Base-by-base conservation (phyloP, 768 basidiomycete species). In the Austroboletus eburneus region DNA sequence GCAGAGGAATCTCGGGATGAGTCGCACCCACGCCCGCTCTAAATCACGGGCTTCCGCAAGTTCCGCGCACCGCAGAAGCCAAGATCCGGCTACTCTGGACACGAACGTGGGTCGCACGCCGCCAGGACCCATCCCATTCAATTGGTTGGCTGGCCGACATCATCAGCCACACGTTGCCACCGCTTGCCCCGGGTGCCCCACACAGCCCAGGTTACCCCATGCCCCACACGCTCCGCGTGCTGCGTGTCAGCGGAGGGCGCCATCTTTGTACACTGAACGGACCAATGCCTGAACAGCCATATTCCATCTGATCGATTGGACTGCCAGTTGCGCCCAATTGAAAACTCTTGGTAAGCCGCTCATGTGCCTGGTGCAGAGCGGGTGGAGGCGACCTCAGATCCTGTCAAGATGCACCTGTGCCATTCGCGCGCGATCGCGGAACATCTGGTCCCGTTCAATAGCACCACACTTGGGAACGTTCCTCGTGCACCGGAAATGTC, bases 201-300 rank as follows among this genome's bases (percentile, higher is more conserved):
- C 42, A 57, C 46, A 53, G 58, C 56, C 51, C 30, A 32, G 14
- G 30, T 61, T 54, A 54, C 61, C 61, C 61, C 61, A 52, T 54
- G 51, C 53, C 52, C 58, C 61, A 51, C 51, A 57, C 43, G 46
- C 41, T 39, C 45, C 42, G 29, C 35, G 21, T 47, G 46, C 51
- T 51, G 61, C 53, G 39, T 63, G 58, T 48, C 47, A 35, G 41
- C 54, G 24, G 45, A 62, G 50, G 34, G 43, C 40, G 20, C 61
- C 62, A 52, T 54, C 54, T 58, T 56, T 58, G 62, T 61, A 21
- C 47, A 47, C 37, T 8, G 39, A 23, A n/a, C 46, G 25, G 48
- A 45, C 57, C 30, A 32, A 21, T 32, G 40, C 37, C 30, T 18
- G n/a, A n/a, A 52, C 58, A 49, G 55, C 55, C 55, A 30, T 37